Evolutionary conservation across 78 protist genomes (phyloP), one percentile per base, ranked within the genome.

Genomic region (Dictyostelium purpureum): DNA sequence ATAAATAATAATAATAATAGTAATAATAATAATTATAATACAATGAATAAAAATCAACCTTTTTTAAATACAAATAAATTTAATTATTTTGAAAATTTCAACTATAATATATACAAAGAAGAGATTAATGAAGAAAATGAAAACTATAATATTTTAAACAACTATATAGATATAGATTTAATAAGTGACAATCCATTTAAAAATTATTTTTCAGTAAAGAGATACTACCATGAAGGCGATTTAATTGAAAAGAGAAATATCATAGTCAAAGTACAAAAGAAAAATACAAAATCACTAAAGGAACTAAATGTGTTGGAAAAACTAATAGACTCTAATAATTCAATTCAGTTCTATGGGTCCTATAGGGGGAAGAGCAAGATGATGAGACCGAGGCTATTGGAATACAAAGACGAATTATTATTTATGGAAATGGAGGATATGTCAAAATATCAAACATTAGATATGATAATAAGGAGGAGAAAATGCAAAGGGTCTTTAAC

Each of bases 111-210:
- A n/a, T n/a, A n/a, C n/a, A n/a, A n/a, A n/a, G n/a, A n/a, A n/a
- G n/a, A n/a, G n/a, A n/a, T n/a, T n/a, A n/a, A n/a, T n/a, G n/a
- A n/a, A n/a, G n/a, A n/a, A n/a, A n/a, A n/a, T n/a, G n/a, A n/a
- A n/a, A n/a, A n/a, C n/a, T n/a, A n/a, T n/a, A n/a, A n/a, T n/a
- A n/a, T n/a, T n/a, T n/a, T n/a, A n/a, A n/a, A n/a, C n/a, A n/a
- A n/a, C n/a, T 57, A 63, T 63, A 33, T 6, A 63, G 71, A 63
- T 33, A 63, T 63, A 6, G 71, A 63, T 63, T 63, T 63, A 63
- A 63, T 63, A 5, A 63, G 71, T 63, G 71, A 63, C 33, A 63
- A 63, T 63, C 40, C 71, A 63, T 63, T 31, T 63, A 63, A 63
- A 63, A 63, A 63, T 31, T 63, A 63, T 63, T 63, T 63, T 63